These are phyloP conservation scores for Wickerhamiella brachini DNA, from an alignment of 805 yeast species.

Conservation along the genomic window DNA sequence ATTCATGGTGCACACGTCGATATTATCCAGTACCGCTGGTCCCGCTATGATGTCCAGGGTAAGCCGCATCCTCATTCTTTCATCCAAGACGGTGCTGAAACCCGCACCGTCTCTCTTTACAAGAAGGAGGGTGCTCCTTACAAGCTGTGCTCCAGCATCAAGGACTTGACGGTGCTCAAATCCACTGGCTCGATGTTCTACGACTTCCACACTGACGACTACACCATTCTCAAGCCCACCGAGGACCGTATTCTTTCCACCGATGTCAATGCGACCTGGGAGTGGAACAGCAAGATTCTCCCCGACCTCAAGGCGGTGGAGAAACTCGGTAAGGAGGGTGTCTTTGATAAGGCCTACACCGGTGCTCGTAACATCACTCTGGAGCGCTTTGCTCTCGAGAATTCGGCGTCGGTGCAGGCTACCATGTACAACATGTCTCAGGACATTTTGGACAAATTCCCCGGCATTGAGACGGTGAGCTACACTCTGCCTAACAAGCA, in stretches of 20 bases:
- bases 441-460: constrained; percentile 46
- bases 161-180: constrained; percentile 72
- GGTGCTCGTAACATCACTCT: constrained; percentile 56
- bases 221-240: constrained; percentile 76
- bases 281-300: constrained; percentile 38
- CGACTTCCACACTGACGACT: constrained; percentile 76
- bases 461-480: constrained; percentile 47
- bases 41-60: constrained; percentile 62
- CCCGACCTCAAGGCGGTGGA: constrained; percentile 12
- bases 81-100: constrained; percentile 71
- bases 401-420: constrained; percentile 91
- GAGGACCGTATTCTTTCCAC: constrained; percentile 78
- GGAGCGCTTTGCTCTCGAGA: constrained; percentile 66
- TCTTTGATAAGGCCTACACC: constrained; percentile 52
- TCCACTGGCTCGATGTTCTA: constrained; percentile 88
- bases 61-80: constrained; percentile 73
- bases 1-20: constrained; percentile 56
- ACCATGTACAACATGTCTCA: constrained; percentile 90
- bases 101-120: constrained; percentile 37
- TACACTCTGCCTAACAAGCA: constrained; percentile 86
- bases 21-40: constrained; percentile 68
- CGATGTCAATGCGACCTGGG: constrained; percentile 65
- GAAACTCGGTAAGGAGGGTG: constrained; percentile 27
- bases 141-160: constrained; percentile 51
- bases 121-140: constrained; percentile 30